Evolutionary conservation across 2,329 filamentous ascomycete genomes (phyloP).

Genomic region (Colletotrichum phormii): DNA sequence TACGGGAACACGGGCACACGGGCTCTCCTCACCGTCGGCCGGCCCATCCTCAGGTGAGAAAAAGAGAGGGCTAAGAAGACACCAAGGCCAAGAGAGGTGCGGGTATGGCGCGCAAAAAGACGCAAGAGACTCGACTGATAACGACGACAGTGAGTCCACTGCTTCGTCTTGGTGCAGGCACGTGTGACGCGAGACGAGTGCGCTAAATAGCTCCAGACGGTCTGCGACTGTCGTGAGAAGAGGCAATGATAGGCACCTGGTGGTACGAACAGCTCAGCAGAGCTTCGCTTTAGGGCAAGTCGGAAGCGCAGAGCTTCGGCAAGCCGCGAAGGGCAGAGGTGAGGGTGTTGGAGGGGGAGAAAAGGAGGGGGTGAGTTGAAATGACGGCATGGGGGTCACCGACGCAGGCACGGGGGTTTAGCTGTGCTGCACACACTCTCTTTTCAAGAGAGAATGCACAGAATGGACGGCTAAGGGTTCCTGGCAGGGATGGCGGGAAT

Average conservation of each 20-base stretch:
- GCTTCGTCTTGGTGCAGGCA: constrained; percentile 20
- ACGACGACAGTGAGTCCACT: neutral
- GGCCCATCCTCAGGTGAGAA: neutral
- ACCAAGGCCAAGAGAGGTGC: neutral
- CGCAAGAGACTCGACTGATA: constrained; percentile 4
- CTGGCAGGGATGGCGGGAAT: constrained; percentile 4
- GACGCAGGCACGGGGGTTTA: neutral
- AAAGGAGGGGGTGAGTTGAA: neutral
- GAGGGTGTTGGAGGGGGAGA: neutral
- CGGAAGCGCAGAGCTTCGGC: neutral
- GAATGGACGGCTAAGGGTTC: constrained; percentile 13
- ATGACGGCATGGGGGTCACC: constrained; percentile 30
- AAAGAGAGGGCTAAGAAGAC: neutral
- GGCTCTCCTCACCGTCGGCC: neutral
- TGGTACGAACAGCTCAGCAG: constrained; percentile 25
- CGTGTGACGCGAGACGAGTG: constrained; percentile 2
- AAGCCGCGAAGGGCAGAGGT: neutral
- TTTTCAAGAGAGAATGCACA: neutral
- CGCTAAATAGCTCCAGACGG: constrained; percentile 7
- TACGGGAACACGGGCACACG: neutral
- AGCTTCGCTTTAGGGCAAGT: constrained; percentile 9
- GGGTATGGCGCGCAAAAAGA: neutral
- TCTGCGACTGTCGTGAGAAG: constrained; percentile 12
- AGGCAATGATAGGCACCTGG: constrained; percentile 28
- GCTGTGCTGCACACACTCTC: neutral